These are phyloP conservation scores for Coniochaeta hoffmannii DNA, from an alignment of 2,329 filamentous ascomycete genomes.

Conservation along the genomic window DNA sequence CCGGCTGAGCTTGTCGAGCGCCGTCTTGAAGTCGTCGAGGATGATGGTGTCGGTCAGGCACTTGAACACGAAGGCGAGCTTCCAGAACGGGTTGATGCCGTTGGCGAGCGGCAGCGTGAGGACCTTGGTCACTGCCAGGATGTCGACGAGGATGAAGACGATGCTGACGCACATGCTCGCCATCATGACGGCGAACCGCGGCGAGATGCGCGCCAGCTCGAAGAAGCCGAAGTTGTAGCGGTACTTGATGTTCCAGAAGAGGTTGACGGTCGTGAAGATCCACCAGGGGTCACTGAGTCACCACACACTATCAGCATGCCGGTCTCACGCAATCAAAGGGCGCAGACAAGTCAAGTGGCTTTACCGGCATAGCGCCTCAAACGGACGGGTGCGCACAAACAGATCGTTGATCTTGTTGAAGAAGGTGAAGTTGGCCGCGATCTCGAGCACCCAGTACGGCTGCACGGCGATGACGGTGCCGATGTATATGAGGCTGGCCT, in stretches of 20 bases:
- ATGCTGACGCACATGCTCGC: constrained; percentile 53
- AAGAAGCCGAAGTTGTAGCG: constrained; percentile 51
- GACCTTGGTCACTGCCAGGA: constrained; percentile 48
- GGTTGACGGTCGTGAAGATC: constrained; percentile 52
- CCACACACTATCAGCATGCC: neutral
- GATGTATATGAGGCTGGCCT: constrained; percentile 48
- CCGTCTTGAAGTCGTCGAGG: constrained; percentile 62
- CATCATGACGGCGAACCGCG: constrained; percentile 57
- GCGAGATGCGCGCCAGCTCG: constrained; percentile 53
- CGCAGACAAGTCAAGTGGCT: constrained; percentile 6
- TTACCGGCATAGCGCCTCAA: constrained; percentile 53
- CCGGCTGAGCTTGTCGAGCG: constrained; percentile 26
- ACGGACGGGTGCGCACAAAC: constrained; percentile 47
- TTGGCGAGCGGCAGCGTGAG: constrained; percentile 31
- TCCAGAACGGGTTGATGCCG: constrained; percentile 62
- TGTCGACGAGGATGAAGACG: constrained; percentile 53
- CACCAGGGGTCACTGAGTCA: constrained; percentile 54
- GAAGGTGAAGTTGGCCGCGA: constrained; percentile 58
- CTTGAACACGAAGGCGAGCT: constrained; percentile 56
- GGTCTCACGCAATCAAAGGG: constrained; percentile 7
- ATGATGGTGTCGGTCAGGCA: constrained; percentile 60
- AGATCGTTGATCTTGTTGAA: constrained; percentile 48
- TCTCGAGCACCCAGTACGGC: constrained; percentile 58
- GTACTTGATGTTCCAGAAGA: constrained; percentile 57
- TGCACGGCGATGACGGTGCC: constrained; percentile 49